Evolutionary conservation across 257 asterid species (phyloP), one percentile per base, ranked within the genome.

Genomic region (Fraxinus americana): DNA sequence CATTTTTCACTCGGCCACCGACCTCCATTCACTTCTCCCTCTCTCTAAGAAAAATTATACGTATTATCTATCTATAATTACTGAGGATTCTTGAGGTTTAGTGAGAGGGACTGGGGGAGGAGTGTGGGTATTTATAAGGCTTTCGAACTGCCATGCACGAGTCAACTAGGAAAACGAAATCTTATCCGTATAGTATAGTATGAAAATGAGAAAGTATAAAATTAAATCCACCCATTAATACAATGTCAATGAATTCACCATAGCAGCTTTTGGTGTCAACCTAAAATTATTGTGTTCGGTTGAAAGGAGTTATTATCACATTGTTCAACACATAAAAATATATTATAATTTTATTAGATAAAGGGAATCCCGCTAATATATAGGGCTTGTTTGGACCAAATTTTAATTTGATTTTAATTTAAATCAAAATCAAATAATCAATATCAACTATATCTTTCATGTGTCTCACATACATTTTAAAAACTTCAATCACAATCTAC

Each of bases 1-100:
- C 61, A 7, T 76, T 81, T 36, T 82, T 82, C 13, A 39, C 25
- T 66, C 70, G 80, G 0, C 75, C 76, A 19, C 74, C 78, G 8
- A n/a, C 78, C 79, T 79, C 85, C 82, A 80, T 80, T 66, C 35
- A 14, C 14, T 2, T 75, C 57, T 67, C 7, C 78, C 30, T 57
- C 13, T 72, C 11, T 74, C 5, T 68, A 19, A 23, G 19, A 23
- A n/a, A 59, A 23, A 14, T 16, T 2, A 11, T 0, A 23, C 2
- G 21, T 21, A 0, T 2, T 10, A 21, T 21, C 5, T 61, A 61
- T 61, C 35, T 23, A 57, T 57, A 57, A 1, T 57, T 5, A 57
- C 27, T 5, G 29, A n/a, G 66, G 21, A 57, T 57, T 57, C 66
- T 57, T 57, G 66, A n/a, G 23, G 13, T 59, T 32, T n/a, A 59